A percentile compares a stretch with the other conserved stretches of the same genome.
Evolutionary conservation across 1,284 basidiomycete species (phyloP).

Genomic region (Ustilago nuda): DNA sequence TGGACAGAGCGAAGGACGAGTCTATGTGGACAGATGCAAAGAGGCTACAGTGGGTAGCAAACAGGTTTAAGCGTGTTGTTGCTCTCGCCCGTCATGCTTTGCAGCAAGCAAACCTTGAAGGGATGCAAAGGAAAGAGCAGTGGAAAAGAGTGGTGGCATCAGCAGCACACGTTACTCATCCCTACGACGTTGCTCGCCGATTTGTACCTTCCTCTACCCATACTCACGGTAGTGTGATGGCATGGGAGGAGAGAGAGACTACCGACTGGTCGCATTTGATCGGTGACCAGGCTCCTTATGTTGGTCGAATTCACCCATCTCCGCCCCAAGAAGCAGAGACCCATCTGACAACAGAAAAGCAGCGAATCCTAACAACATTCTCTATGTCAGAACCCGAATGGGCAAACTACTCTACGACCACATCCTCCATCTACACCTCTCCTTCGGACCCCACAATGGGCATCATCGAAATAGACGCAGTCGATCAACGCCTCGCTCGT

Average conservation of each 20-base stretch:
- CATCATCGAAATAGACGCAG: constrained; percentile 52
- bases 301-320: constrained; percentile 19
- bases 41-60: constrained; percentile 34
- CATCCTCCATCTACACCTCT: constrained; percentile 1
- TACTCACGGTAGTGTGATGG: neutral
- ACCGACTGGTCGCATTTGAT: constrained; percentile 31
- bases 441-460: constrained; percentile 6
- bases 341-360: neutral
- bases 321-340: neutral
- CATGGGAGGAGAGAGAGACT: constrained; percentile 27
- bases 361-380: constrained; percentile 9
- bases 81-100: constrained; percentile 35
- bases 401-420: constrained; percentile 7
- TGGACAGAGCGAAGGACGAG: constrained; percentile 54
- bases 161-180: constrained; percentile 52
- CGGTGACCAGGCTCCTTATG: constrained; percentile 14
- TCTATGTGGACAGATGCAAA: constrained; percentile 28
- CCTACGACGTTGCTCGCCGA: constrained; percentile 15
- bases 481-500: constrained; percentile 49
- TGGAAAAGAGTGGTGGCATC: constrained; percentile 27
- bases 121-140: neutral
- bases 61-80: constrained; percentile 39
- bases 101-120: constrained; percentile 4
- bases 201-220: neutral
- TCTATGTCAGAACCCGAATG: constrained; percentile 27